Evolutionary conservation across 306 rosid species (phyloP).

Genomic region (Spatholobus suberectus): DNA sequence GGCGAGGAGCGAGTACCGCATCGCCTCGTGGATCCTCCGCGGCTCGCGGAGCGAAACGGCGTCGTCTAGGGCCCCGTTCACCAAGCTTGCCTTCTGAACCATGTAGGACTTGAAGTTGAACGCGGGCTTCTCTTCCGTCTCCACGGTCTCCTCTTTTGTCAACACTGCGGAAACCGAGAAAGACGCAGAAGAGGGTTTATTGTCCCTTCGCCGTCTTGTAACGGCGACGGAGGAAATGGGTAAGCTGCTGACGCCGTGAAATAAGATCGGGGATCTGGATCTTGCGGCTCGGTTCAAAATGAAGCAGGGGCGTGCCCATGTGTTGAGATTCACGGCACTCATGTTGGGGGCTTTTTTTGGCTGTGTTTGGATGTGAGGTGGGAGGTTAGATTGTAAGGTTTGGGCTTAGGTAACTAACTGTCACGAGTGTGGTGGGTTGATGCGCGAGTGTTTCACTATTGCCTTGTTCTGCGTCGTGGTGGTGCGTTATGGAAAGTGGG

Average conservation of each 20-base stretch:
- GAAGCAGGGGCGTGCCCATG: slow-evolving; percentile 62
- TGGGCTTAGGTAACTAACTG: too few relatives aligned
- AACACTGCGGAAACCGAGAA: slow-evolving; percentile 55
- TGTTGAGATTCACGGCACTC: slow-evolving; percentile 61
- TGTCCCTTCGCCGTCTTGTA: not conserved
- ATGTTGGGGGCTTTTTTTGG: slow-evolving; percentile 30
- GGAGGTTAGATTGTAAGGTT: too few relatives aligned
- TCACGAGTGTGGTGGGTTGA: not conserved
- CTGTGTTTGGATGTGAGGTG: too few relatives aligned
- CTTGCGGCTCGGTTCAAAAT: slow-evolving; percentile 46
- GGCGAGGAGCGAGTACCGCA: slow-evolving; percentile 88
- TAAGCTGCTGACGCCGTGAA: slow-evolving; percentile 34
- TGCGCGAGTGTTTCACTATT: too few relatives aligned
- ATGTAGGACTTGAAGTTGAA: slow-evolving; percentile 71
- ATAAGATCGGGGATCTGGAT: slow-evolving; percentile 56
- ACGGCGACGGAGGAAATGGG: slow-evolving; percentile 29
- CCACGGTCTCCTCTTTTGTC: slow-evolving; percentile 52
- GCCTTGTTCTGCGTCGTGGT: too few relatives aligned
- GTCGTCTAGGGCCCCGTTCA: slow-evolving; percentile 66
- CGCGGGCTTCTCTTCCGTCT: slow-evolving; percentile 36
- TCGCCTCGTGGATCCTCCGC: slow-evolving; percentile 69
- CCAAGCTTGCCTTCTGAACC: slow-evolving; percentile 51
- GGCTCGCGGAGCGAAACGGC: slow-evolving; percentile 67
- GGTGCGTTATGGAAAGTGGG: not conserved
- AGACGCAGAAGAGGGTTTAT: not conserved